phyloP scores from a whole-genome alignment of 2,329 filamentous ascomycete species.

The Aspergillus ustus region DNA sequence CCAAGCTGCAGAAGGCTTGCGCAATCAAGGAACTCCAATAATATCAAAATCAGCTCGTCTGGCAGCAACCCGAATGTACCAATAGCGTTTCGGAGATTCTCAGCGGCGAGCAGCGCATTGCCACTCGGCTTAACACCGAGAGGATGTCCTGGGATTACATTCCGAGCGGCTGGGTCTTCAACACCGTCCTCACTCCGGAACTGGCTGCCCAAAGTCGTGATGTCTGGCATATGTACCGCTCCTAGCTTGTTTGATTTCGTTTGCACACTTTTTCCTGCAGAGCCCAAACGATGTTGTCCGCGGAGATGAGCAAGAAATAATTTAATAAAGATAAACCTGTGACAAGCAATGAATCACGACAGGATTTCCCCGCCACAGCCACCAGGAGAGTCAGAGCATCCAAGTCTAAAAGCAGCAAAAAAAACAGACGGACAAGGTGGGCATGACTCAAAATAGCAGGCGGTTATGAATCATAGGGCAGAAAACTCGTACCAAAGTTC shows the following conservation, averaged over 20 bases:
- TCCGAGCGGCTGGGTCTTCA: slow-evolving; percentile 49
- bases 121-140: slow-evolving; percentile 84
- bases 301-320: not conserved
- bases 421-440: slow-evolving; percentile 13
- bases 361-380: not conserved
- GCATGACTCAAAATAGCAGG: slow-evolving; percentile 20
- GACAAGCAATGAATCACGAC: not conserved
- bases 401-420: not conserved
- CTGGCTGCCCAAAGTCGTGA: slow-evolving; percentile 34
- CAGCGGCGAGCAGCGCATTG: slow-evolving; percentile 72
- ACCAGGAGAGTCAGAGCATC: not conserved
- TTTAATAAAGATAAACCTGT: not conserved
- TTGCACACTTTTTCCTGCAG: not conserved
- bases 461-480: slow-evolving; percentile 29
- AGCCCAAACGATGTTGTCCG: not conserved
- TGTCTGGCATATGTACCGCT: slow-evolving; percentile 41
- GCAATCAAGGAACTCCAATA: slow-evolving; percentile 77
- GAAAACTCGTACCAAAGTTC: slow-evolving; percentile 26
- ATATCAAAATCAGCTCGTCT: slow-evolving; percentile 76
- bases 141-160: slow-evolving; percentile 75
- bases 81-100: slow-evolving; percentile 68
- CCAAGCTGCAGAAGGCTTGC: slow-evolving; percentile 68
- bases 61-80: slow-evolving; percentile 72
- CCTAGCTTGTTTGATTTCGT: not conserved
- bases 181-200: slow-evolving; percentile 26